Percentiles rank a stretch among this genome's conserved stretches.
Conservation (phyloP, 768 basidiomycete genomes). For the Glaciozyma martinii region DNA sequence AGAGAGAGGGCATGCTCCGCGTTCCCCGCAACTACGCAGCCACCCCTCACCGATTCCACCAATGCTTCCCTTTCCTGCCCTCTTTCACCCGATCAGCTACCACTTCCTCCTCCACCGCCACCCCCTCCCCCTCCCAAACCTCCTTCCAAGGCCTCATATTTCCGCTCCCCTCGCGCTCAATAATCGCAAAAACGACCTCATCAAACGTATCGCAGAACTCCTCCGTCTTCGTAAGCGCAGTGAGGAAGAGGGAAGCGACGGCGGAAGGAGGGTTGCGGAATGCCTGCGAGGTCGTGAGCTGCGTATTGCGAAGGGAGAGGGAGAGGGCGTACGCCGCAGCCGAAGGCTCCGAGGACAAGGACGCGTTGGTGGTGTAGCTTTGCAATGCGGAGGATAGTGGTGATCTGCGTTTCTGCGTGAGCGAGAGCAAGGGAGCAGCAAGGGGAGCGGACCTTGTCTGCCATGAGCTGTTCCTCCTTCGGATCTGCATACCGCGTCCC, state of each 20-base stretch:
- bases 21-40: too few relatives aligned
- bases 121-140: too few relatives aligned
- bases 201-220: slow-evolving; percentile 5
- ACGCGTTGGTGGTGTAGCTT: not conserved
- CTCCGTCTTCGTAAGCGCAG: not conserved
- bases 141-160: too few relatives aligned
- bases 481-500: too few relatives aligned
- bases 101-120: too few relatives aligned
- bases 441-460: not conserved
- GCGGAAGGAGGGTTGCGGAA: slow-evolving; percentile 1
- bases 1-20: too few relatives aligned
- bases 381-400: slow-evolving; percentile 1
- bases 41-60: too few relatives aligned
- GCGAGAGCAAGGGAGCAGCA: too few relatives aligned
- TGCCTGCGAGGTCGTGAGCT: not conserved
- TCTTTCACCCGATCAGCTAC: too few relatives aligned
- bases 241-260: not conserved
- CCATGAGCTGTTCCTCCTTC: not conserved
- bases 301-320: not conserved
- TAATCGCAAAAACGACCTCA: not conserved
- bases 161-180: too few relatives aligned
- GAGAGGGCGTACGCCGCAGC: not conserved
- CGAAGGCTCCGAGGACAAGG: slow-evolving; percentile 4
- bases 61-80: too few relatives aligned
- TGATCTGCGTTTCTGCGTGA: not conserved